phyloP scores from a whole-genome alignment of 345 rosid genomes.

The Eucalyptus decipiens region DNA sequence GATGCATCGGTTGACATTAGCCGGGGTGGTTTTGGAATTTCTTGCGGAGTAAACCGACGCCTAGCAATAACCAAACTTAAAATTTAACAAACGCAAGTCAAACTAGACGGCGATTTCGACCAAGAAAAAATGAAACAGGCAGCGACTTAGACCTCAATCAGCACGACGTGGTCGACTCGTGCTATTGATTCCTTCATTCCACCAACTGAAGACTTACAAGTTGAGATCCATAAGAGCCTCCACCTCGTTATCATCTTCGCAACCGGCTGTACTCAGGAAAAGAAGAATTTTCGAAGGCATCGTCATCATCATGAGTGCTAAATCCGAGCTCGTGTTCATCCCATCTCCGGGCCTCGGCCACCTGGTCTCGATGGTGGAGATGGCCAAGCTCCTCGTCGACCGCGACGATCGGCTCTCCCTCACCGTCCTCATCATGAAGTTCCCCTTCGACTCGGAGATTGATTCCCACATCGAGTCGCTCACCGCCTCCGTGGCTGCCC shows the following conservation, averaged over 20 bases:
- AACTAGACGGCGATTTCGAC: neutral
- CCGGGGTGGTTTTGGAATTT: neutral
- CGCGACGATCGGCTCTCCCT: too few species aligned
- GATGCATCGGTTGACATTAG: neutral
- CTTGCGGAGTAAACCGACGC: neutral
- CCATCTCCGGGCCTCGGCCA: too few species aligned
- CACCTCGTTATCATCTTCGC: too few species aligned
- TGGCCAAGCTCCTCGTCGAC: too few species aligned
- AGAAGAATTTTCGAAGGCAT: too few species aligned
- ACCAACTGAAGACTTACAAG: too few species aligned
- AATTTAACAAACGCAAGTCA: neutral
- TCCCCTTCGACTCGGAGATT: neutral
- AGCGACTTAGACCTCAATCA: neutral
- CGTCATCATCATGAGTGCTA: too few species aligned
- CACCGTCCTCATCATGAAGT: neutral
- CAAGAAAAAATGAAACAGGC: too few species aligned
- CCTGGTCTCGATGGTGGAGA: too few species aligned
- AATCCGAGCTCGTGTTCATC: too few species aligned
- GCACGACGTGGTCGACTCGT: neutral
- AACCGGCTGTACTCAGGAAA: too few species aligned
- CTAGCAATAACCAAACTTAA: neutral
- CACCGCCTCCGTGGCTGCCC: conserved; percentile 4
- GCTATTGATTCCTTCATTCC: neutral
- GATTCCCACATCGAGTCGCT: neutral
- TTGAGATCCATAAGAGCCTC: too few species aligned